These are phyloP conservation scores for Talaromyces liani DNA, from an alignment of 495 filamentous ascomycete species.

Conservation along the genomic window DNA sequence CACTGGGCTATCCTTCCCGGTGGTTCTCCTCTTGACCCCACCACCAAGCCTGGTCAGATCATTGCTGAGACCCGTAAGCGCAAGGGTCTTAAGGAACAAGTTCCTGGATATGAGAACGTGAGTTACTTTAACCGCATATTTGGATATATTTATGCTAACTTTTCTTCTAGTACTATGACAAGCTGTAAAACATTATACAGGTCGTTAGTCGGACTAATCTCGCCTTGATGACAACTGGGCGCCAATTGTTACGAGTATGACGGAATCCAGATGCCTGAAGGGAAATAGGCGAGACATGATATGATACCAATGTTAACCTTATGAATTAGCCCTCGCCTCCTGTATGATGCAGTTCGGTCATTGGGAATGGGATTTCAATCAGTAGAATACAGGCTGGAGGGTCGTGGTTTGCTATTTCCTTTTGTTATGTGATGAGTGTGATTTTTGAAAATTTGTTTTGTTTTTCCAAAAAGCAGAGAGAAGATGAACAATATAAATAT, in stretches of 20 bases:
- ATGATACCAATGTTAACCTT: constrained; percentile 37
- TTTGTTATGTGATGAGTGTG: constrained; percentile 9
- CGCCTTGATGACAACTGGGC: constrained; percentile 29
- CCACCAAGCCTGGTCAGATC: constrained; percentile 77
- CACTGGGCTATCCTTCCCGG: constrained; percentile 95
- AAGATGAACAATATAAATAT: constrained; percentile 9
- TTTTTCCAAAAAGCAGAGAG: constrained; percentile 3
- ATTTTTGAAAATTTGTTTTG: constrained; percentile 4
- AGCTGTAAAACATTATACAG: constrained; percentile 61
- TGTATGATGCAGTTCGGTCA: constrained; percentile 7
- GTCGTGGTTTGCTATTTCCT: constrained; percentile 3
- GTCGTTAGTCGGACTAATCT: constrained; percentile 24
- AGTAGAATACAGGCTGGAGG: constrained; percentile 10
- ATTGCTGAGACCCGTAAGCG: constrained; percentile 91
- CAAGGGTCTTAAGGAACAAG: constrained; percentile 96
- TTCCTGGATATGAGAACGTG: constrained; percentile 89
- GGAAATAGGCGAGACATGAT: constrained; percentile 15
- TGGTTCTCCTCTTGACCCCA: constrained; percentile 82
- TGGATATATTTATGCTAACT: constrained; percentile 37
- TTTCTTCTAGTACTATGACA: constrained; percentile 84
- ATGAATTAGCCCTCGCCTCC: constrained; percentile 8
- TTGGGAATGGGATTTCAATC: not conserved
- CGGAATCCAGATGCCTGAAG: constrained; percentile 30
- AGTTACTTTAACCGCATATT: constrained; percentile 35
- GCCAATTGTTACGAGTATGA: constrained; percentile 43